Evolutionary conservation across 257 asterid genomes (phyloP).

Genomic region (Prunella vulgaris): DNA sequence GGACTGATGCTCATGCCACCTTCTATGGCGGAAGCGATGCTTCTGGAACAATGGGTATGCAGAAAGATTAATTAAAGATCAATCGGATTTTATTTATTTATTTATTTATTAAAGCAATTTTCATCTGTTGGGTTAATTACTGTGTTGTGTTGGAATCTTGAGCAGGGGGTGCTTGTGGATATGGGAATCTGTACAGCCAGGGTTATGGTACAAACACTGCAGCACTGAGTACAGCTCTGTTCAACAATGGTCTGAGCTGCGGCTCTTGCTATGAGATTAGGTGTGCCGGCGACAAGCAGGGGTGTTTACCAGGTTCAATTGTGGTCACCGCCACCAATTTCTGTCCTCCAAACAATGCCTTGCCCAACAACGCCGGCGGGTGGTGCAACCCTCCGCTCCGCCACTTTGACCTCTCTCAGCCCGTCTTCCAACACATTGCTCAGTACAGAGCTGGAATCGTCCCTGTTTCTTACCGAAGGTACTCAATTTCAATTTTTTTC

Average conservation of each 20-base stretch:
- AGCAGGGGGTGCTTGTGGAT: slow-evolving; percentile 87
- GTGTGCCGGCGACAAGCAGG: slow-evolving; percentile 38
- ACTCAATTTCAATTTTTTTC: neutral
- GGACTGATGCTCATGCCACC: slow-evolving; percentile 75
- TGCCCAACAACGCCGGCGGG: slow-evolving; percentile 70
- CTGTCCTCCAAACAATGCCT: slow-evolving; percentile 80
- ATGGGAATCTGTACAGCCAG: slow-evolving; percentile 74
- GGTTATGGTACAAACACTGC: slow-evolving; percentile 91
- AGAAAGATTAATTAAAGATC: neutral
- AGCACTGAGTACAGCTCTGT: slow-evolving; percentile 76
- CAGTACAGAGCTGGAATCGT: slow-evolving; percentile 81
- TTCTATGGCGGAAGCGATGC: slow-evolving; percentile 86
- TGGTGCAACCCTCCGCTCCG: slow-evolving; percentile 92
- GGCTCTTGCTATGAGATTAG: slow-evolving; percentile 67
- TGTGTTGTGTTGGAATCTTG: no score
- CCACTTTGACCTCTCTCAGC: slow-evolving; percentile 83
- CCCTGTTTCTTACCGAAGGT: slow-evolving; percentile 77
- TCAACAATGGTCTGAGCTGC: slow-evolving; percentile 84
- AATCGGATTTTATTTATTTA: no score
- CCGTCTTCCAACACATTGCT: slow-evolving; percentile 71
- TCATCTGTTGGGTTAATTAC: neutral
- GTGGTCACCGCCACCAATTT: slow-evolving; percentile 79
- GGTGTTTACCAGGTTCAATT: slow-evolving; percentile 60
- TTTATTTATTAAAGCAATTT: no score
- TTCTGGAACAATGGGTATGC: slow-evolving; percentile 83